These are phyloP conservation scores for Termitomyces eurrhizus DNA, from an alignment of 768 basidiomycete genomes.

Conservation along the genomic window DNA sequence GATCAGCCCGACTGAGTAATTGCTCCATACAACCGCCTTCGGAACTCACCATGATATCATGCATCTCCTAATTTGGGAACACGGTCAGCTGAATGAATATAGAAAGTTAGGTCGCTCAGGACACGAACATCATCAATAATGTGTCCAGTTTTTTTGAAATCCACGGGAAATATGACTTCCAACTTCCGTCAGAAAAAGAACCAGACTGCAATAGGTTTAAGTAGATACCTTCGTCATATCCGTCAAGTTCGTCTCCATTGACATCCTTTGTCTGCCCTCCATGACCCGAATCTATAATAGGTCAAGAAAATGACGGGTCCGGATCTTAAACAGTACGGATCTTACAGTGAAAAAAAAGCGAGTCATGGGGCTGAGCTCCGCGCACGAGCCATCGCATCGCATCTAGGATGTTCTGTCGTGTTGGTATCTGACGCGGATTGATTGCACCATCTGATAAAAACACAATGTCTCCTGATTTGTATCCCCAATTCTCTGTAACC, in stretches of 20 bases:
- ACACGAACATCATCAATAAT: conserved; percentile 68
- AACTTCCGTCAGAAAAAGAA: background rate
- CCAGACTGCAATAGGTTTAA: background rate
- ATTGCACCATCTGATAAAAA: conserved; percentile 61
- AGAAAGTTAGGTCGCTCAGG: background rate
- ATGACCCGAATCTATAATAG: conserved; percentile 75
- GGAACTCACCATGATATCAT: conserved; percentile 40
- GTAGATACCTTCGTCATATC: conserved; percentile 66
- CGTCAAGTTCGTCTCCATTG: conserved; percentile 77
- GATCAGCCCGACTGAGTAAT: background rate
- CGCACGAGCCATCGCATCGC: conserved; percentile 61
- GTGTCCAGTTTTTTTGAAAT: conserved; percentile 70
- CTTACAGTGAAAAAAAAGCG: conserved; percentile 75
- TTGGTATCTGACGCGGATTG: conserved; percentile 39
- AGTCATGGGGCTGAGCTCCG: conserved; percentile 65
- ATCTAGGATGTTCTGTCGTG: conserved; percentile 42
- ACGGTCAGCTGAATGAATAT: background rate
- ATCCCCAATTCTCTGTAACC: conserved; percentile 38
- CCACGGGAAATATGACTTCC: conserved; percentile 83
- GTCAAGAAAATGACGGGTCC: background rate
- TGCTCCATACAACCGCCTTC: background rate
- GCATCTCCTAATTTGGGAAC: conserved; percentile 35
- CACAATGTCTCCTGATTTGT: conserved; percentile 59
- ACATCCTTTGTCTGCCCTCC: conserved; percentile 86
- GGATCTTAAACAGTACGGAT: background rate